Base-by-base conservation (phyloP, 495 filamentous ascomycete genomes). In the Neurospora intermedia region DNA sequence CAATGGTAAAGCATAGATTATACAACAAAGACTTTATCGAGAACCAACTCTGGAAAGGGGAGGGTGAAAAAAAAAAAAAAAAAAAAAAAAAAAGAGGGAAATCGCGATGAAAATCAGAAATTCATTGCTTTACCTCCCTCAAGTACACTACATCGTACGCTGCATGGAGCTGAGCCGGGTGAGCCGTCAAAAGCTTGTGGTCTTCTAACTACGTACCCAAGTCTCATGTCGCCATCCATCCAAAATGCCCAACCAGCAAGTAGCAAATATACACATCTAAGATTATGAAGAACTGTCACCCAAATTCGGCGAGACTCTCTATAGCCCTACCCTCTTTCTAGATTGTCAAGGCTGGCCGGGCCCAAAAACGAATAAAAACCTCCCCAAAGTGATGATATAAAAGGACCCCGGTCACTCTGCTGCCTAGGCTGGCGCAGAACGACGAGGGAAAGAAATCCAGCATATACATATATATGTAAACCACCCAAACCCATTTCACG, bases 141-240 rank as follows among this genome's bases (percentile, higher is more conserved):
- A 35, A 6, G 15, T 38, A 66, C 54, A 66, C 54, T 66, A 66
- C 27, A 35, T 31, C 54, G 54, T 66, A 66, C 54, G 27, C 54
- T 66, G 18, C 54, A 15, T 66, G 54, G 54, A 66, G 27, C 54
- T 27, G 54, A 91, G 40, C 82, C 92, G 39, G 84, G 92, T 38
- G 35, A 38, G 35, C 8, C 85, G 91, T 11, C 92, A 92, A 89
- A 93, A 92, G 90, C 92, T 91, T 77, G 90, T 91, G 0, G 91
- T 92, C 73, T 83, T 92, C 35, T 92, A 40, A 31, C 35, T 72
- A 66, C 54, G 54, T 66, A 66, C 54, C 54, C 54, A 13, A 54
- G 38, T 66, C 72, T 62, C 73, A 69, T 59, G 23, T 39, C 72
- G 43, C 31, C 31, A 72, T 69, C 73, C 72, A 72, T 69, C 73